Percentiles rank a stretch among this genome's conserved stretches.
Conservation (phyloP, 352 stramenopile genomes). For the Phytophthora pluvialis region DNA sequence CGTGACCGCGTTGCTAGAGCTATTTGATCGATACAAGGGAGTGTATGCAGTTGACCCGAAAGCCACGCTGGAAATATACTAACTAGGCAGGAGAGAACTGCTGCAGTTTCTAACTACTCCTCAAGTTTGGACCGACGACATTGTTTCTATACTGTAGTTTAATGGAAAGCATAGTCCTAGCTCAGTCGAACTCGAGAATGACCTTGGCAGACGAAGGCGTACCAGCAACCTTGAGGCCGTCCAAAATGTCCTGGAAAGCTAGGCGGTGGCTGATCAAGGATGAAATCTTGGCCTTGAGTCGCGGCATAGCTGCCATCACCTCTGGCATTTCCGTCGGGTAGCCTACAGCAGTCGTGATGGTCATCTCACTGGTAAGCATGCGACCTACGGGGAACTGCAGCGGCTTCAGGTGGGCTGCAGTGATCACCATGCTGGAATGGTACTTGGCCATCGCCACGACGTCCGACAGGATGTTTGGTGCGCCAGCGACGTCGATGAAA, state of each 20-base stretch:
- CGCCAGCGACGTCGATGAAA: constrained; percentile 30
- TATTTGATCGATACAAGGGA: constrained; percentile 89
- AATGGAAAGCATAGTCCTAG: background rate
- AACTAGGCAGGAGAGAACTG: constrained; percentile 14
- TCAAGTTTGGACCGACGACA: background rate
- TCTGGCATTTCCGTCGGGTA: constrained; percentile 37
- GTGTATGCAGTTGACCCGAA: constrained; percentile 77
- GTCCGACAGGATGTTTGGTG: constrained; percentile 30
- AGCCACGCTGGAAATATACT: constrained; percentile 56
- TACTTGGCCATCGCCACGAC: constrained; percentile 30
- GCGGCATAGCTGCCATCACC: constrained; percentile 31
- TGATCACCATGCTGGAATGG: constrained; percentile 33
- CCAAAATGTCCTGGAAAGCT: constrained; percentile 29
- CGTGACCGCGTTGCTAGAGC: constrained; percentile 66
- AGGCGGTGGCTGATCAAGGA: constrained; percentile 37
- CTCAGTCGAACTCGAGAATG: constrained; percentile 33
- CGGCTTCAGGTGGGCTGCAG: constrained; percentile 26
- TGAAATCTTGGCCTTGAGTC: constrained; percentile 24
- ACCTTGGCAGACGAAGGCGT: constrained; percentile 38
- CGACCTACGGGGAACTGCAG: constrained; percentile 27
- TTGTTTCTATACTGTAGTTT: constrained; percentile 4
- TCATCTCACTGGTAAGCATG: constrained; percentile 41
- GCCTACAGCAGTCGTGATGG: constrained; percentile 30
- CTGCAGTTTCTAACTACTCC: background rate
- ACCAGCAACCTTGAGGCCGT: constrained; percentile 29